A percentile compares a stretch with the other conserved stretches of the same genome.
Conservation (phyloP, 225 moss, liverwort and hornwort genomes). For the Anthoceros angustus region DNA sequence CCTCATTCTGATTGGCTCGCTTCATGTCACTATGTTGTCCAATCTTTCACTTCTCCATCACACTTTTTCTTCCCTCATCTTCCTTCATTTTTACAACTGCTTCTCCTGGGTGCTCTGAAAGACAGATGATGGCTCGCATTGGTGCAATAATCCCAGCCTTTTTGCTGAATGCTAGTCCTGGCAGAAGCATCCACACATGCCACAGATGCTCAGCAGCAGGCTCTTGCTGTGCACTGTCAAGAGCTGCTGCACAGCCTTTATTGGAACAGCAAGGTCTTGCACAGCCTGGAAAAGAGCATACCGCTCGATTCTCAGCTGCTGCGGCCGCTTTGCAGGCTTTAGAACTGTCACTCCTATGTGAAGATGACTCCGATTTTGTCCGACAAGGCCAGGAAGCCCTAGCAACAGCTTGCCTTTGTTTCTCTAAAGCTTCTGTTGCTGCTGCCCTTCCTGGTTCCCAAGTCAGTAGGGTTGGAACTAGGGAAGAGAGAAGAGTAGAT, state of each 20-base stretch:
- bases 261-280: slow-evolving; percentile 2
- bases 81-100: not conserved
- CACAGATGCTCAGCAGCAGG: slow-evolving; percentile 1
- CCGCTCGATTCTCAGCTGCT: not conserved
- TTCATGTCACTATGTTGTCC: no score
- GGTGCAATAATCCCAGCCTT: not conserved
- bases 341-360: slow-evolving; percentile 1
- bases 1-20: no score
- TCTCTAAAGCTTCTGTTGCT: slow-evolving; percentile 4
- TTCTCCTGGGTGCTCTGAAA: not conserved
- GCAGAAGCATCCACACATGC: slow-evolving; percentile 1
- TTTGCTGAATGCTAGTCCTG: not conserved
- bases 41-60: no score
- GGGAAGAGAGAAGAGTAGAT: not conserved
- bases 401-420: not conserved
- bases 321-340: slow-evolving; percentile 1
- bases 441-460: slow-evolving; percentile 1
- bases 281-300: slow-evolving; percentile 2
- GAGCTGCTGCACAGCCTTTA: not conserved
- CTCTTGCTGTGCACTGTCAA: not conserved
- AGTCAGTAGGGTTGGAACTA: not conserved
- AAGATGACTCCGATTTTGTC: slow-evolving; percentile 1
- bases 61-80: not conserved
- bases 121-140: slow-evolving; percentile 1
- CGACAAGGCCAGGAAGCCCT: not conserved